A percentile compares a stretch with the other conserved stretches of the same genome.
Evolutionary conservation across 495 filamentous ascomycete species (phyloP).

Genomic region (Aspergillus homomorphus): DNA sequence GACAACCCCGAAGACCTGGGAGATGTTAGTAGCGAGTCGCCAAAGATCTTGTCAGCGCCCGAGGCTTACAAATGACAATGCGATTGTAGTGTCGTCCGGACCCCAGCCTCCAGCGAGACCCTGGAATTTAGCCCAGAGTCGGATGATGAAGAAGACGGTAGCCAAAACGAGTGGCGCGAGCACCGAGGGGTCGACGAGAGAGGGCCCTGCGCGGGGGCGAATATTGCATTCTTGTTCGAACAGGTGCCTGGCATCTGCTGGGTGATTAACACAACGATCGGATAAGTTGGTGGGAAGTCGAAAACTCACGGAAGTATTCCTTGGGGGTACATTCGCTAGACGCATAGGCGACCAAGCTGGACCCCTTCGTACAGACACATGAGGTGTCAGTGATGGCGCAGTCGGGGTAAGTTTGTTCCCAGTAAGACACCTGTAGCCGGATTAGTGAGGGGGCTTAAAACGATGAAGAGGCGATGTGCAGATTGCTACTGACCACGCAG

Average conservation of each 20-base stretch:
- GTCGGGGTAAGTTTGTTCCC: background rate
- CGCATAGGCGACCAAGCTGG: background rate
- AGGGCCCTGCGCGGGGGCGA: conserved; percentile 13
- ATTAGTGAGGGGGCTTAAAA: background rate
- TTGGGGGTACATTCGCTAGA: background rate
- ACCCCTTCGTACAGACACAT: background rate
- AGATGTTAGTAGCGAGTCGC: background rate
- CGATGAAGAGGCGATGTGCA: background rate
- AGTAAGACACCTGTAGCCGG: background rate
- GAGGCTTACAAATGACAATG: conserved; percentile 24
- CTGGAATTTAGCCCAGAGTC: conserved; percentile 27
- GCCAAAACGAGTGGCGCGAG: conserved; percentile 25
- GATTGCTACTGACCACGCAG: background rate
- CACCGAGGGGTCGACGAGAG: conserved; percentile 11
- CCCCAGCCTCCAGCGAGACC: conserved; percentile 35
- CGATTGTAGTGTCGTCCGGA: conserved; percentile 30
- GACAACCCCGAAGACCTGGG: conserved; percentile 18
- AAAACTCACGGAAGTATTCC: background rate
- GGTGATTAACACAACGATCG: conserved; percentile 5
- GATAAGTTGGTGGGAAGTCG: background rate
- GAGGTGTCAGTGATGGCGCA: background rate
- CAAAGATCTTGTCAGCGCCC: too few species aligned
- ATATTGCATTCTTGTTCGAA: conserved; percentile 23
- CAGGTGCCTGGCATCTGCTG: conserved; percentile 21
- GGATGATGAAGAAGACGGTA: conserved; percentile 24